A percentile compares a stretch with the other conserved stretches of the same genome.
Conservation (phyloP, 257 asterid genomes). For the Nicotiana otophora region DNA sequence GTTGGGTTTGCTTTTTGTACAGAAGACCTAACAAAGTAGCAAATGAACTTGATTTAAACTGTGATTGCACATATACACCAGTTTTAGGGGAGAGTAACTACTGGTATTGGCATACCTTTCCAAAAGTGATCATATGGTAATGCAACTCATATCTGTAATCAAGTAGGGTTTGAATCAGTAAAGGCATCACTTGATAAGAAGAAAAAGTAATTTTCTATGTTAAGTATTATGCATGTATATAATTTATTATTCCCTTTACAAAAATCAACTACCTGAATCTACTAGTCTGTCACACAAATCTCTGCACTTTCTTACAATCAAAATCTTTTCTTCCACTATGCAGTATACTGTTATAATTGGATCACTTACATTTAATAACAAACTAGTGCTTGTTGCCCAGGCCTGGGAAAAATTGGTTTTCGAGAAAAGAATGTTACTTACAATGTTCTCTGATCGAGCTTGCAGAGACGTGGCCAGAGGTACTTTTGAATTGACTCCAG, state of each 20-base stretch:
- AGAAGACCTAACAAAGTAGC: conserved; percentile 32
- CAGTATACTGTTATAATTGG: neutral
- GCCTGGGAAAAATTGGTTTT: neutral
- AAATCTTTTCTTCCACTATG: neutral
- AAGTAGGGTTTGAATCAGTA: conserved; percentile 9
- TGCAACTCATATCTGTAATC: conserved; percentile 43
- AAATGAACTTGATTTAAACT: conserved; percentile 2
- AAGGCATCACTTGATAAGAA: neutral
- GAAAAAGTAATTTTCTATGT: neutral
- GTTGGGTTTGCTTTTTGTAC: conserved; percentile 55
- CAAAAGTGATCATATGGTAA: conserved; percentile 54
- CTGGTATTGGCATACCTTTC: conserved; percentile 36
- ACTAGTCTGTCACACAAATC: neutral
- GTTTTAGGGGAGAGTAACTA: neutral
- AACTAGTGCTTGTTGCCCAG: neutral
- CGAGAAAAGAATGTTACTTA: conserved; percentile 12
- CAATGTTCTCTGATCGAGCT: conserved; percentile 52
- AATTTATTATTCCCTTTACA: neutral
- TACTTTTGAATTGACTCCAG: conserved; percentile 48
- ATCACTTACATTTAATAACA: neutral
- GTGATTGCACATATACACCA: neutral
- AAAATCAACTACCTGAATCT: neutral
- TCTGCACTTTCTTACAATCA: neutral
- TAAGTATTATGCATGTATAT: neutral
- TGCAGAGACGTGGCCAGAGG: conserved; percentile 62